These are phyloP conservation scores for Martensiomyces pterosporus DNA, from an alignment of 192 early-diverging fungal genomes.

Conservation along the genomic window DNA sequence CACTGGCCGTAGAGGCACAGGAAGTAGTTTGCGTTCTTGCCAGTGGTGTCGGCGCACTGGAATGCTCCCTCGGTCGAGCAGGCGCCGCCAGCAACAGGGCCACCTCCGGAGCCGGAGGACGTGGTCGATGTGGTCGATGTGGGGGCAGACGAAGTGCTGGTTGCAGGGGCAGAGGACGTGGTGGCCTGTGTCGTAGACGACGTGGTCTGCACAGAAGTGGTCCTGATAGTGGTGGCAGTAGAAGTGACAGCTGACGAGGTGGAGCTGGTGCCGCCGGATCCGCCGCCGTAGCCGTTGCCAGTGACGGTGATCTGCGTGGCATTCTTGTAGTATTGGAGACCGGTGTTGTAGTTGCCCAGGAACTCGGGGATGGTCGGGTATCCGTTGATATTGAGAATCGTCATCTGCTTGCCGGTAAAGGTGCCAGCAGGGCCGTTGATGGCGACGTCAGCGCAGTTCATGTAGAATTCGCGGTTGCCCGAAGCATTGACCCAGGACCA, in stretches of 20 bases:
- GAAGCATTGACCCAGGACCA: conserved; percentile 62
- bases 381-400: conserved; percentile 27
- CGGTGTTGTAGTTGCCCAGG: conserved; percentile 4
- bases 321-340: conserved; percentile 8
- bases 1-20: no score
- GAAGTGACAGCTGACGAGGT: background rate
- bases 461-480: conserved; percentile 61
- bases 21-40: no score
- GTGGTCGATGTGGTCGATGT: no score
- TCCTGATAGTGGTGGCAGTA: background rate
- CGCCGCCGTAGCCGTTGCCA: background rate
- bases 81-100: no score
- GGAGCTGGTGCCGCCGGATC: background rate
- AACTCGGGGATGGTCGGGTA: conserved; percentile 31
- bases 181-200: no score
- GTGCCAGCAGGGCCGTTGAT: conserved; percentile 30
- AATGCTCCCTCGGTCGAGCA: no score
- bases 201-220: background rate
- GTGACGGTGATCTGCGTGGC: conserved; percentile 7
- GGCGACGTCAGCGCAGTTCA: conserved; percentile 54
- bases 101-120: no score
- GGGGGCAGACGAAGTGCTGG: no score
- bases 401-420: conserved; percentile 29
- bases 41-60: no score
- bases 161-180: no score